A percentile compares a stretch with the other conserved stretches of the same genome.
Evolutionary conservation across 441 rosid species (phyloP).

Genomic region (Populus hybrid): DNA sequence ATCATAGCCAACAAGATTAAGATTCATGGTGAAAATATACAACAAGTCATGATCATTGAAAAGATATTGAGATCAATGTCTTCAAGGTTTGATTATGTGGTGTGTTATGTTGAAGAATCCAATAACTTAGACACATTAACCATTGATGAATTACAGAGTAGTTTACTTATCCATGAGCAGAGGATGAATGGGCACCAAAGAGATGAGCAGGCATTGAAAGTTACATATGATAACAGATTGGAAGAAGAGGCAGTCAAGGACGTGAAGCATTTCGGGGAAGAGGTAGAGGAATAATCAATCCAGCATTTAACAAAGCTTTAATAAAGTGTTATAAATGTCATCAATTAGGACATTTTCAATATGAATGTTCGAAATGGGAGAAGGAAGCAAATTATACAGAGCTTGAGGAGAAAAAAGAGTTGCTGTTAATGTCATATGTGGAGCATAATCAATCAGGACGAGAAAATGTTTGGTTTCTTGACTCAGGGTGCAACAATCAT

Average conservation of each 20-base stretch:
- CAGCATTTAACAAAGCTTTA: not conserved
- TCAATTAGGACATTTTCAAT: not conserved
- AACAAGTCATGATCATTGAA: slow-evolving; percentile 6
- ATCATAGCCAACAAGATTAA: slow-evolving; percentile 12
- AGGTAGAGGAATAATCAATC: not conserved
- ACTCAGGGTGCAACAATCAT: not conserved
- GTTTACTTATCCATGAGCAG: slow-evolving; percentile 7
- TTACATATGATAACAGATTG: not conserved
- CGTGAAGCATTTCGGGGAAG: not conserved
- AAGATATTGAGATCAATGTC: slow-evolving; percentile 2
- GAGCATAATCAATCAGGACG: not conserved
- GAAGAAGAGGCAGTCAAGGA: not conserved
- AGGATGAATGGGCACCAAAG: not conserved
- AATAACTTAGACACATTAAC: slow-evolving; percentile 2
- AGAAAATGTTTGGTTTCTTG: not conserved
- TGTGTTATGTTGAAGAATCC: not conserved
- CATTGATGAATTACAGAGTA: slow-evolving; percentile 14
- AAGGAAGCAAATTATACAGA: not conserved
- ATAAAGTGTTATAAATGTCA: slow-evolving; percentile 7
- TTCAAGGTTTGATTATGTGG: not conserved
- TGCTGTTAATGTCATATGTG: not conserved
- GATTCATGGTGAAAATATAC: slow-evolving; percentile 14
- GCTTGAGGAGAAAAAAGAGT: not conserved
- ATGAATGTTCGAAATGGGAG: not conserved
- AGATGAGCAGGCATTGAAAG: not conserved